Evolutionary conservation across 257 asterid species (phyloP).

Genomic region (Solanum chiquidenum): DNA sequence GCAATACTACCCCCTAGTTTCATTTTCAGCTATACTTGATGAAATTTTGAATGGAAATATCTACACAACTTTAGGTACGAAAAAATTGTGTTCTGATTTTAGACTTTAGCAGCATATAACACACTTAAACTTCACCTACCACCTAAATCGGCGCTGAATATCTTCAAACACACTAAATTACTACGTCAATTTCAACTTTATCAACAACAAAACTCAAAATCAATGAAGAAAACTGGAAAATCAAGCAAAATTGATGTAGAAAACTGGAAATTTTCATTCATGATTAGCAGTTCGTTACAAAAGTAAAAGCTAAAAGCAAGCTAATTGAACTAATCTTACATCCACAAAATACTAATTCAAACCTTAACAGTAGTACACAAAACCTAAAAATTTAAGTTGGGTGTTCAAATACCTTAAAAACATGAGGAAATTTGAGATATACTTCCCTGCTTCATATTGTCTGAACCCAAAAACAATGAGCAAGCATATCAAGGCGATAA

Average conservation of each 20-base stretch:
- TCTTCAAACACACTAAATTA: not conserved
- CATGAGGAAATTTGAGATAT: constrained; percentile 61
- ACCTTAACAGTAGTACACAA: not conserved
- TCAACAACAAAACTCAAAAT: not conserved
- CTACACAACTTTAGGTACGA: not conserved
- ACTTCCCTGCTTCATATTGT: too few relatives aligned
- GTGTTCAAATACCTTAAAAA: constrained; percentile 78
- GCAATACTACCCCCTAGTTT: too few relatives aligned
- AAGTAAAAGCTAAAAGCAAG: not conserved
- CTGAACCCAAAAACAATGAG: too few relatives aligned
- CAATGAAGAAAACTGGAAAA: not conserved
- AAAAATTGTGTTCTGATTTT: not conserved
- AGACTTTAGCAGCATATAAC: not conserved
- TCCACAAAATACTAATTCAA: not conserved
- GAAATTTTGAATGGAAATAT: not conserved
- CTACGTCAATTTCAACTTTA: not conserved
- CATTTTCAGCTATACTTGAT: constrained; percentile 28
- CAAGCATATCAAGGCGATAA: too few relatives aligned
- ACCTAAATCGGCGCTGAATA: not conserved
- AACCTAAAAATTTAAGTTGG: constrained; percentile 37
- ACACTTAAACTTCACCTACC: not conserved
- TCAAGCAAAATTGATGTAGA: not conserved
- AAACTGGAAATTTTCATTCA: not conserved
- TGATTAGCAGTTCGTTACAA: not conserved
- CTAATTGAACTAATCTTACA: not conserved